These are phyloP conservation scores for Aurantiochytrium sp. DNA, from an alignment of 108 stramenopile species.

Conservation along the genomic window DNA sequence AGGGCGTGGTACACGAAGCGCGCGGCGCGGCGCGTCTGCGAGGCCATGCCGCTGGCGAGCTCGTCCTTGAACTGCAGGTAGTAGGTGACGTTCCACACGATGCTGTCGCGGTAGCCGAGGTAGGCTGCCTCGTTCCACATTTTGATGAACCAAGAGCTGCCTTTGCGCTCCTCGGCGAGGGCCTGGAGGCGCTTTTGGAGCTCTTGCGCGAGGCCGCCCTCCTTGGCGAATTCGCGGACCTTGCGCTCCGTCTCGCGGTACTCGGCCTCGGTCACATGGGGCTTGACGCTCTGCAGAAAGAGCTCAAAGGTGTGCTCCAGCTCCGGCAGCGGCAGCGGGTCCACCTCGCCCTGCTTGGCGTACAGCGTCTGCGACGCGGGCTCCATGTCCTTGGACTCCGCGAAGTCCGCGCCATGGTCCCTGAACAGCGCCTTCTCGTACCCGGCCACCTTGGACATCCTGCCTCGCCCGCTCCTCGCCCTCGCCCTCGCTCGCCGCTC, in stretches of 20 bases:
- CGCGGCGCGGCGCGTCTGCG: constrained; percentile 15
- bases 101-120: constrained; percentile 33
- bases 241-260: not conserved
- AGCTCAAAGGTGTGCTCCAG: constrained; percentile 16
- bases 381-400: not conserved
- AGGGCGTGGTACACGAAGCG: constrained; percentile 29
- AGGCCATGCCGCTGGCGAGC: not conserved
- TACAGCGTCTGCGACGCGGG: constrained; percentile 15
- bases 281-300: not conserved
- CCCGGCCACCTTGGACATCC: not conserved
- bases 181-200: constrained; percentile 26
- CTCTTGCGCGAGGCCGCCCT: constrained; percentile 24
- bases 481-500: not conserved
- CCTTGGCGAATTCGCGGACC: not conserved
- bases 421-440: constrained; percentile 7
- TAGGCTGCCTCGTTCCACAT: constrained; percentile 34
- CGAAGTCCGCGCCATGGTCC: constrained; percentile 13
- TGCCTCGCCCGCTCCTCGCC: not conserved
- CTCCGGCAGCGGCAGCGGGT: constrained; percentile 5
- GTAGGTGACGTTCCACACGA: constrained; percentile 37
- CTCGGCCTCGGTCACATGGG: not conserved
- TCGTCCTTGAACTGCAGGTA: constrained; percentile 34
- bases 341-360: not conserved
- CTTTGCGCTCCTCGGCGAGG: constrained; percentile 21
- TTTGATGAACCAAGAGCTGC: constrained; percentile 33